phyloP scores from a whole-genome alignment of 768 basidiomycete genomes.

The Zangia roseola region DNA sequence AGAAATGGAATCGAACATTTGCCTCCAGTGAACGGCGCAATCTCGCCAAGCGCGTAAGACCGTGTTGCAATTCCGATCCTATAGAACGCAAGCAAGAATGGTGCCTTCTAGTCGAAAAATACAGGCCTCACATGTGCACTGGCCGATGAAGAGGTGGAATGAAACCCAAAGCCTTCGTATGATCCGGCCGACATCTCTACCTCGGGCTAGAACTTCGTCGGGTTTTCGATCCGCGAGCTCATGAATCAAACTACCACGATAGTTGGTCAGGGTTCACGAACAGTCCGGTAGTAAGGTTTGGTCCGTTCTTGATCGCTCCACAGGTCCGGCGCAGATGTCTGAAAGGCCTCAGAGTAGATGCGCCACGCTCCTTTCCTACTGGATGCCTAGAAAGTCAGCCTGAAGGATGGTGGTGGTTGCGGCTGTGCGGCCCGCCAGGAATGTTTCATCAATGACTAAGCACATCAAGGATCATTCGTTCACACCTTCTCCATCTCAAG shows the following conservation, averaged over 20 bases:
- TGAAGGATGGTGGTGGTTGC: constrained; percentile 11
- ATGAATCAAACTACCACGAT: too few species aligned
- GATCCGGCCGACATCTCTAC: constrained; percentile 27
- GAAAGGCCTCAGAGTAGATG: constrained; percentile 4
- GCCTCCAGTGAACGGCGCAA: background rate
- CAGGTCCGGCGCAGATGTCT: background rate
- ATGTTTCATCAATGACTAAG: constrained; percentile 22
- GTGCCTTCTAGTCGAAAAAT: constrained; percentile 9
- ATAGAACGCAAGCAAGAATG: constrained; percentile 10
- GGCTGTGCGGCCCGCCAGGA: background rate
- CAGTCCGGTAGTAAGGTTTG: constrained; percentile 1
- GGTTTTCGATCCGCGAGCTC: too few species aligned
- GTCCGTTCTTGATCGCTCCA: background rate
- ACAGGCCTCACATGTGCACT: too few species aligned
- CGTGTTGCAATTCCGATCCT: background rate
- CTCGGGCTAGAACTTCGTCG: too few species aligned
- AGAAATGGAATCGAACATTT: constrained; percentile 7
- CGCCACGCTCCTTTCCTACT: background rate
- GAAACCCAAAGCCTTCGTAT: constrained; percentile 1
- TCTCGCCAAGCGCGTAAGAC: background rate
- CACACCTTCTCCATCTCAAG: constrained; percentile 1
- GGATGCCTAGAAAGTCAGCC: constrained; percentile 18
- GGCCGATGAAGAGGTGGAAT: too few species aligned
- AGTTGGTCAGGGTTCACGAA: background rate
- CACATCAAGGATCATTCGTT: background rate